These are phyloP conservation scores for Fallopia convolvulus DNA, from an alignment of 148 eudicot species.

Conservation along the genomic window DNA sequence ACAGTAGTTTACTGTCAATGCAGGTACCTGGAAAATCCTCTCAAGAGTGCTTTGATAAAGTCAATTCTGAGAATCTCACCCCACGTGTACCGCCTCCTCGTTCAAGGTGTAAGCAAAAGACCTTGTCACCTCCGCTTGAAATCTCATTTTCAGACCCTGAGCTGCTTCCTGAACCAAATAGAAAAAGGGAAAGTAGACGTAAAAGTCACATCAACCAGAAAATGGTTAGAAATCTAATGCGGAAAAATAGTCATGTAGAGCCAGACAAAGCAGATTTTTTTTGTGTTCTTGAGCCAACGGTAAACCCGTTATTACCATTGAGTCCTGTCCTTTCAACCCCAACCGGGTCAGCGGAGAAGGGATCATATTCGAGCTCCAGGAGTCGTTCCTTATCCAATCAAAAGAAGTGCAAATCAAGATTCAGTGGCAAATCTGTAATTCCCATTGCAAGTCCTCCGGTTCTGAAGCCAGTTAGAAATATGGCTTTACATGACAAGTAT, in stretches of 20 bases:
- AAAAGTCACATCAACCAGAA: constrained; percentile 48
- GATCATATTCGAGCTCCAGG: constrained; percentile 23
- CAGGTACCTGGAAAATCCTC: constrained; percentile 95
- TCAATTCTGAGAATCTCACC: constrained; percentile 56
- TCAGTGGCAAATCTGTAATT: constrained; percentile 17
- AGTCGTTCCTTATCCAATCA: constrained; percentile 36
- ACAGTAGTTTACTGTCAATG: constrained; percentile 12
- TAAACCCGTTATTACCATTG: constrained; percentile 21
- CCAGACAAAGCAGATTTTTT: constrained; percentile 54
- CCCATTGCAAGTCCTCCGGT: constrained; percentile 20
- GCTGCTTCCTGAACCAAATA: constrained; percentile 34
- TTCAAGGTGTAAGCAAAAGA: constrained; percentile 35
- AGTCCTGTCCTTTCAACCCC: constrained; percentile 34
- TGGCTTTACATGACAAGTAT: constrained; percentile 18
- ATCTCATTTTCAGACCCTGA: constrained; percentile 33
- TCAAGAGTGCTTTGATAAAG: constrained; percentile 84
- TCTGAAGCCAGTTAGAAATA: constrained; percentile 12
- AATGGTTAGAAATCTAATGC: constrained; percentile 54
- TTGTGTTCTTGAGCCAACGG: constrained; percentile 48
- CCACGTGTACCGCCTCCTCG: constrained; percentile 46
- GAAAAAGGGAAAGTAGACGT: constrained; percentile 27
- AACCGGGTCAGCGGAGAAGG: constrained; percentile 14
- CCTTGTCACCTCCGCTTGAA: constrained; percentile 23
- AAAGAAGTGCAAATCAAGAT: constrained; percentile 43
- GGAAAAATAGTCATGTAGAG: constrained; percentile 41